Percentiles rank a stretch among this genome's conserved stretches.
phyloP scores from a whole-genome alignment of 441 rosid species.

The Theobroma grandiflorum region DNA sequence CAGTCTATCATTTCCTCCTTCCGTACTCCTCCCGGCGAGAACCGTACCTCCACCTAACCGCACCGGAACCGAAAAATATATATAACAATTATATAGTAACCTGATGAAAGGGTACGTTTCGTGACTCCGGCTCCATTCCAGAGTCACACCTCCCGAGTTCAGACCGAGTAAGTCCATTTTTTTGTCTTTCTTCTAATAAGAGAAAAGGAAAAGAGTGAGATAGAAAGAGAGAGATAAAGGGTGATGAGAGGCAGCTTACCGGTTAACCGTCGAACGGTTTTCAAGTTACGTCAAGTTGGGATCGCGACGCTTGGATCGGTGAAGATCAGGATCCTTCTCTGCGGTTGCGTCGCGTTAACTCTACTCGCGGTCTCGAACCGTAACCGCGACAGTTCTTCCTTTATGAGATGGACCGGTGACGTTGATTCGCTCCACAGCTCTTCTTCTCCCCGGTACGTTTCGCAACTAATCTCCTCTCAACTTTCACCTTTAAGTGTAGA shows the following conservation, averaged over 20 bases:
- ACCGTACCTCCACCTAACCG: no score
- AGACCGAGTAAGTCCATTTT: neutral
- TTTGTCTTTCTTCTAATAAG: neutral
- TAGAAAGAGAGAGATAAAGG: neutral
- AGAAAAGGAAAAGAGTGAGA: neutral
- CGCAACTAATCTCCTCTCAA: neutral
- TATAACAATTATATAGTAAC: no score
- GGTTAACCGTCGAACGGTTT: constrained; percentile 72
- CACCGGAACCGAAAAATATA: neutral
- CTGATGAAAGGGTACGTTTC: neutral
- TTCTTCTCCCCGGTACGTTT: constrained; percentile 59
- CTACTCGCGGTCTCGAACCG: constrained; percentile 57
- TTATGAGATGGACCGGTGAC: constrained; percentile 51
- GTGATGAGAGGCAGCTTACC: constrained; percentile 68
- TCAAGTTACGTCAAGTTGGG: constrained; percentile 67
- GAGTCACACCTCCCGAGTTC: neutral
- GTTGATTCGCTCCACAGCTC: constrained; percentile 45
- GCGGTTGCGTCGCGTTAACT: constrained; percentile 55
- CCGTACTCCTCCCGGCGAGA: constrained; percentile 13
- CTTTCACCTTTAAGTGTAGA: neutral
- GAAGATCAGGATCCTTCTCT: constrained; percentile 74
- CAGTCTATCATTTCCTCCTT: neutral
- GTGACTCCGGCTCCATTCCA: constrained; percentile 9
- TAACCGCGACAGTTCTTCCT: constrained; percentile 32
- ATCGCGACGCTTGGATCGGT: constrained; percentile 50